Evolutionary conservation across 1,284 basidiomycete genomes (phyloP).

Genomic region (Neonothopanus nambi): DNA sequence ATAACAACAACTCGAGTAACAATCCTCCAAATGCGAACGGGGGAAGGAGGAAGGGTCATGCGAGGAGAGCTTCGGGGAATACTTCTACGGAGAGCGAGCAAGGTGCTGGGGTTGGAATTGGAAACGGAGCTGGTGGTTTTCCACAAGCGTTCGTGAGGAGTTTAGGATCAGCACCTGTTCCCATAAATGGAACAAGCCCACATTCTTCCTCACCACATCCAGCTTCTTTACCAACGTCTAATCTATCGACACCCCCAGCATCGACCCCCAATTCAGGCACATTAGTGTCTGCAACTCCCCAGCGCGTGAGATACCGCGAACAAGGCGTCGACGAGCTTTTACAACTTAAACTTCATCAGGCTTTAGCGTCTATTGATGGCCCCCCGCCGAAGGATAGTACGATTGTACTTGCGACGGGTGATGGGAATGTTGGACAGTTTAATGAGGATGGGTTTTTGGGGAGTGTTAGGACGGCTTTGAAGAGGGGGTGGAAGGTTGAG

Average conservation of each 20-base stretch:
- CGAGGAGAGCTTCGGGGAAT: constrained; percentile 32
- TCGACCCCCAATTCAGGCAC: neutral
- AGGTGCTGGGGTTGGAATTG: constrained; percentile 21
- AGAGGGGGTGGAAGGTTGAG: constrained; percentile 86
- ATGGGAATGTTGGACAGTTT: constrained; percentile 86
- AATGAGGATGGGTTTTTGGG: constrained; percentile 87
- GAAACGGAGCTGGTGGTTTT: constrained; percentile 17
- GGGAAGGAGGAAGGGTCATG: constrained; percentile 28
- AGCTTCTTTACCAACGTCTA: constrained; percentile 10
- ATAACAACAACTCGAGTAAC: constrained; percentile 7
- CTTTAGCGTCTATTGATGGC: constrained; percentile 66
- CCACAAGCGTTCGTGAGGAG: constrained; percentile 27
- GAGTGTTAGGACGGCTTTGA: constrained; percentile 77
- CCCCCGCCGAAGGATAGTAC: constrained; percentile 64
- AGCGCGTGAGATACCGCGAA: constrained; percentile 63
- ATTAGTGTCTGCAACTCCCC: constrained; percentile 12
- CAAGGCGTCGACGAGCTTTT: constrained; percentile 88
- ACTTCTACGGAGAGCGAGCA: constrained; percentile 35
- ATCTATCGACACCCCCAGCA: constrained; percentile 10
- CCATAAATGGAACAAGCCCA: neutral
- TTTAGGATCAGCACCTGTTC: constrained; percentile 12
- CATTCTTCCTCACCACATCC: constrained; percentile 3
- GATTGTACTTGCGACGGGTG: constrained; percentile 86
- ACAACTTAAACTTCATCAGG: constrained; percentile 85
- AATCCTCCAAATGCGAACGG: neutral